Conservation (phyloP, 78 protist species). For the Parvularia atlantis region DNA sequence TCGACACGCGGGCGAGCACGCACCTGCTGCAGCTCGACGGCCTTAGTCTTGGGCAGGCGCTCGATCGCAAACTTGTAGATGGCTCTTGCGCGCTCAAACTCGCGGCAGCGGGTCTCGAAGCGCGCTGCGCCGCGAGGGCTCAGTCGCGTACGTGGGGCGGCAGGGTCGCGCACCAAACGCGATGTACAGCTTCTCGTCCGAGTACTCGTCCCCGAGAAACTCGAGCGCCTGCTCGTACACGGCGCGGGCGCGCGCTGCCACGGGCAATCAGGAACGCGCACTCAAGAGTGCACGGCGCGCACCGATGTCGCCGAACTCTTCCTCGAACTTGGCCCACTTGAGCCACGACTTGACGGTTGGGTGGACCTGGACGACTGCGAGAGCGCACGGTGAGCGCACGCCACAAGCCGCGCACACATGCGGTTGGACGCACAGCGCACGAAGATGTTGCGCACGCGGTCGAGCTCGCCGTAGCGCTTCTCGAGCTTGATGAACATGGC, state of each 20-base stretch:
- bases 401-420: background rate
- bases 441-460: constrained; percentile 51
- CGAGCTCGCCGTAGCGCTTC: constrained; percentile 49
- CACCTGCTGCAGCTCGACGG: constrained; percentile 50
- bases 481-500: constrained; percentile 73
- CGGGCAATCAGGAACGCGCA: background rate
- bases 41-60: constrained; percentile 54
- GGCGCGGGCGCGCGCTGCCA: constrained; percentile 27
- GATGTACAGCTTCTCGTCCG: constrained; percentile 51
- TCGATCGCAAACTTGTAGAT: constrained; percentile 87
- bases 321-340: constrained; percentile 80
- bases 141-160: constrained; percentile 2
- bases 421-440: constrained; percentile 4
- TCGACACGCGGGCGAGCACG: background rate
- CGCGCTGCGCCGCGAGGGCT: no score
- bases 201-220: constrained; percentile 52
- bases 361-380: constrained; percentile 22
- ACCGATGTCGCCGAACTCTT: constrained; percentile 45
- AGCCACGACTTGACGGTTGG: constrained; percentile 65
- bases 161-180: no score
- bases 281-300: no score
- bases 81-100: constrained; percentile 80
- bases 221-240: constrained; percentile 68
- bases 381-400: no score
- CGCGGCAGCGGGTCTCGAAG: constrained; percentile 40